Base-by-base conservation (phyloP, 352 stramenopile species). In the Phytophthora citricola region DNA sequence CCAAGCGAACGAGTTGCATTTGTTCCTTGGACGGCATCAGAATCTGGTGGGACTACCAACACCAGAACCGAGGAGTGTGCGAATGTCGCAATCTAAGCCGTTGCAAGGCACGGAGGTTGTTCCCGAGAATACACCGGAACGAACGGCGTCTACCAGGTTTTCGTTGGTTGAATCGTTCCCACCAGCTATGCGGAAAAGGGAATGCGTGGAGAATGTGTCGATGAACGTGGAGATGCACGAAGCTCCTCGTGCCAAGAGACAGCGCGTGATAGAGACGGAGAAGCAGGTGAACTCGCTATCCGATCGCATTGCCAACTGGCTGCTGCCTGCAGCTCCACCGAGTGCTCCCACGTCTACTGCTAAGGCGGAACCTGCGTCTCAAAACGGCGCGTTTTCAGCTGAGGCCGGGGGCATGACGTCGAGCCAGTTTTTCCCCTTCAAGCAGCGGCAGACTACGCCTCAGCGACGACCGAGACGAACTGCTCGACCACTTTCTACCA, bases 271-370 rank as follows among this genome's bases (percentile, higher is more conserved):
- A 31, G 66, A 66, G 26, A 44, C 59, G 1, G 78, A 79, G 51
- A 76, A 72, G 34, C 66, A 78, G 20, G 64, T 64, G 15, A 75
- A 72, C 31, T 91, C 73, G 49, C 58, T 91, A 4, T 79, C 78
- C 15, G 68, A 82, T 64, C 70, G 76, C 1, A 71, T 91, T 15
- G 69, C 78, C 4, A 87, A 85, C 69, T 91, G 82, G 82, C 57
- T 91, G 64, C 52, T 91, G 29, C 78, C 78, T 14, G 52, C 59
- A 15, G 60, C 57, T 20, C 14, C 55, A 9, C 53, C 44, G 29
- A 60, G 39, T 49, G 24, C 62, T 14, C 20, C 51, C 8, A 40
- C 32, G 0, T 14, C 63, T 58, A 41, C 57, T 17, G 17, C 51
- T n/a, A 59, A 69, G 66, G 29, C 43, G 15, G 49, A 73, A 4